These are phyloP conservation scores for Xylaria sp. DNA, from an alignment of 495 filamentous ascomycete species.

Conservation along the genomic window DNA sequence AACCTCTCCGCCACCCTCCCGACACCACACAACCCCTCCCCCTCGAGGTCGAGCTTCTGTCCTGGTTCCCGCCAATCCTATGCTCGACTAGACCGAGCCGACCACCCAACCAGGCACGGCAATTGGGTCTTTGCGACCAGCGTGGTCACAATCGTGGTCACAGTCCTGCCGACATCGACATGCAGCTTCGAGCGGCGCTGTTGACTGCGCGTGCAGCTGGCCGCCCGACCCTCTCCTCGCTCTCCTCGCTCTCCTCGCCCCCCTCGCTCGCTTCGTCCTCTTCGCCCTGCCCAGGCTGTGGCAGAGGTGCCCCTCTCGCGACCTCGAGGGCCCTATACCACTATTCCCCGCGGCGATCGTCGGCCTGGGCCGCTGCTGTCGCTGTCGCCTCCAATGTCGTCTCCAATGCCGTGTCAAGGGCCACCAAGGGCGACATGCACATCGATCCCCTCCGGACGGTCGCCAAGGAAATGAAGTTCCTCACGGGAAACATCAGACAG, in stretches of 20 bases:
- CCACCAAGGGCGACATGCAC: conserved; percentile 62
- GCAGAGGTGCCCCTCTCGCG: conserved; percentile 39
- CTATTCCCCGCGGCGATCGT: conserved; percentile 45
- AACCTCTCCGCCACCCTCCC: background rate
- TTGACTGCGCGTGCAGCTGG: conserved; percentile 38
- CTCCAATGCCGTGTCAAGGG: conserved; percentile 67
- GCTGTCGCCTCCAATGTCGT: conserved; percentile 81
- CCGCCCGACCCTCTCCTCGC: conserved; percentile 36
- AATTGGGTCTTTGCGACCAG: conserved; percentile 38
- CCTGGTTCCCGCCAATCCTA: conserved; percentile 1
- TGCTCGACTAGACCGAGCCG: conserved; percentile 17
- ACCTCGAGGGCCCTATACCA: conserved; percentile 48
- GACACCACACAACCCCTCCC: background rate
- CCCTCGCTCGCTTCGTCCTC: no score
- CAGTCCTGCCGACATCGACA: conserved; percentile 24
- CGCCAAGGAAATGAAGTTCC: conserved; percentile 92
- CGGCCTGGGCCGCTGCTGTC: conserved; percentile 66
- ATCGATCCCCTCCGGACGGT: conserved; percentile 82
- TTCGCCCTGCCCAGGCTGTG: conserved; percentile 47
- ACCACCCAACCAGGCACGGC: conserved; percentile 29
- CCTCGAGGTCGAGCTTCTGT: conserved; percentile 8
- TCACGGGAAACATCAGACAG: conserved; percentile 87
- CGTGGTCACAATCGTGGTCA: conserved; percentile 13
- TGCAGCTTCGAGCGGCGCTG: conserved; percentile 52
- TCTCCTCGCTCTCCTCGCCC: no score